A percentile compares a stretch with the other conserved stretches of the same genome.
phyloP scores from a whole-genome alignment of 257 asterid genomes.

The Scutellaria baicalensis region DNA sequence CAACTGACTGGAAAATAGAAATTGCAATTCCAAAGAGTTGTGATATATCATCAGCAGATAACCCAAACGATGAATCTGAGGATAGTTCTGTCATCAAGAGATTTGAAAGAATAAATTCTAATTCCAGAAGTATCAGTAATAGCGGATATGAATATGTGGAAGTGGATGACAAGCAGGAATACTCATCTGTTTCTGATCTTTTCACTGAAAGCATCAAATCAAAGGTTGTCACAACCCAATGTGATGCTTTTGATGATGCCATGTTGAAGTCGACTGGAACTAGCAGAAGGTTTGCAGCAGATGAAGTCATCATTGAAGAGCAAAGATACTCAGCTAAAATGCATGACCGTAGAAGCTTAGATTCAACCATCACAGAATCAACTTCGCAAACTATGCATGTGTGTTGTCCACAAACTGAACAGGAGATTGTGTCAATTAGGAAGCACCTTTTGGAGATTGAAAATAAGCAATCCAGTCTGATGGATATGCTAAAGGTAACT shows the following conservation, averaged over 20 bases:
- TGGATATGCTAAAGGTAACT: constrained; percentile 77
- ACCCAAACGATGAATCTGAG: constrained; percentile 61
- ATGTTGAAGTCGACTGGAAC: constrained; percentile 55
- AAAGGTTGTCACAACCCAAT: constrained; percentile 31
- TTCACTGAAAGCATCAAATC: constrained; percentile 52
- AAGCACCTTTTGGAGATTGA: constrained; percentile 86
- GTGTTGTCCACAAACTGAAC: constrained; percentile 61
- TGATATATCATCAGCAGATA: constrained; percentile 31
- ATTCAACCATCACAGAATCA: constrained; percentile 78
- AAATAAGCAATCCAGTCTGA: constrained; percentile 67
- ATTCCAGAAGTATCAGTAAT: constrained; percentile 37
- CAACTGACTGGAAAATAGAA: constrained; percentile 74
- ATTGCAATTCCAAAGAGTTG: constrained; percentile 64
- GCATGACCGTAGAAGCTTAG: constrained; percentile 71
- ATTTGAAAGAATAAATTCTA: constrained; percentile 40
- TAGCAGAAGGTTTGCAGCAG: constrained; percentile 47
- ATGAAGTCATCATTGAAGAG: constrained; percentile 62
- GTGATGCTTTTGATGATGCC: constrained; percentile 44
- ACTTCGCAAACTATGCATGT: constrained; percentile 37
- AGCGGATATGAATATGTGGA: constrained; percentile 52
- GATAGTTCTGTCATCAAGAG: constrained; percentile 64
- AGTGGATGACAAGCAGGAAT: constrained; percentile 68
- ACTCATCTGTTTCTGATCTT: constrained; percentile 57
- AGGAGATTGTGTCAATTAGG: constrained; percentile 53
- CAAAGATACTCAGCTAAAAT: constrained; percentile 48